phyloP scores from a whole-genome alignment of 257 asterid genomes.

The Solanum tacnaense region DNA sequence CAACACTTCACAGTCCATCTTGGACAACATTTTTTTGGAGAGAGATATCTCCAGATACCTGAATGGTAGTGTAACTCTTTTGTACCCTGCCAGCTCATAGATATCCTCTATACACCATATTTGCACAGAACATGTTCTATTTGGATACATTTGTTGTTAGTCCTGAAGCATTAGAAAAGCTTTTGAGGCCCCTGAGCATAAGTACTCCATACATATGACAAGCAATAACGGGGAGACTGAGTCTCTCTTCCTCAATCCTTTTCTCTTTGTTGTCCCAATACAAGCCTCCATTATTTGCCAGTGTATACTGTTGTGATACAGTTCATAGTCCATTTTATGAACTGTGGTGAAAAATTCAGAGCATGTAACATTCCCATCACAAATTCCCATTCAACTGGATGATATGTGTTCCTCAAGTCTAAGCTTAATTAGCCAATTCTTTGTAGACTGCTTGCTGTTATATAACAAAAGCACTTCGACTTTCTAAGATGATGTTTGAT shows the following conservation, averaged over 20 bases:
- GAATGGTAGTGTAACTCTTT: neutral
- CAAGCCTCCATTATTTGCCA: neutral
- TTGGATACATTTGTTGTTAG: neutral
- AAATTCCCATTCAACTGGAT: neutral
- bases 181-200: neutral
- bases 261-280: neutral
- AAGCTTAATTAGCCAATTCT: neutral
- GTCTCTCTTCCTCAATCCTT: neutral
- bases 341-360: neutral
- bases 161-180: neutral
- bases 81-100: neutral
- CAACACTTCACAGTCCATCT: too few relatives aligned
- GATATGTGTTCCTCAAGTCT: neutral
- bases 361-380: neutral
- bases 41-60: too few relatives aligned
- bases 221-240: neutral
- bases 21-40: too few relatives aligned
- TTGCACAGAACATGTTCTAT: neutral
- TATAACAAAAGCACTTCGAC: neutral
- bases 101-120: neutral
- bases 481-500: neutral
- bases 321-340: neutral
- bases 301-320: neutral
- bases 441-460: neutral
- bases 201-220: neutral